phyloP scores from a whole-genome alignment of 1,139 yeast genomes.

The Pichia cactophila region DNA sequence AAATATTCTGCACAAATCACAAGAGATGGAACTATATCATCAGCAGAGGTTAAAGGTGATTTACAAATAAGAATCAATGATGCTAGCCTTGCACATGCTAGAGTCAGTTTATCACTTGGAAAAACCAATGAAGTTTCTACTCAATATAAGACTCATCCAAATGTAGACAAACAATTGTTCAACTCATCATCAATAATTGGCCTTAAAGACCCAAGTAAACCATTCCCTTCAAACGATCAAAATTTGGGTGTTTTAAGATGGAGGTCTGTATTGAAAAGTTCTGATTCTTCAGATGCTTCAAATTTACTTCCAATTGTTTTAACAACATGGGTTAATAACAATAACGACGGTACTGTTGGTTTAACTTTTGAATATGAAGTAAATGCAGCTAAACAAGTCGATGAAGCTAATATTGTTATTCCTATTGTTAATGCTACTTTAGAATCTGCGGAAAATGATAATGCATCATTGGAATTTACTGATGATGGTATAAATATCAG shows the following conservation, averaged over 20 bases:
- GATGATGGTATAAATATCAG: conserved; percentile 59
- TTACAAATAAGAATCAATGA: conserved; percentile 81
- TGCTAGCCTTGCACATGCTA: conserved; percentile 56
- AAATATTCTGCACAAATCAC: conserved; percentile 67
- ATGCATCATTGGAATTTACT: conserved; percentile 39
- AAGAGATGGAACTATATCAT: conserved; percentile 73
- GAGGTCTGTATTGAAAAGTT: conserved; percentile 53
- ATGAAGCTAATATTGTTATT: conserved; percentile 53
- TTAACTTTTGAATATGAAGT: conserved; percentile 87
- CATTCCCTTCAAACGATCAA: conserved; percentile 89
- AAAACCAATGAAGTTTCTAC: conserved; percentile 34
- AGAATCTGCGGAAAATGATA: conserved; percentile 43
- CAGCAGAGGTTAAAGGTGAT: conserved; percentile 84
- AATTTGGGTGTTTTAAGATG: conserved; percentile 88
- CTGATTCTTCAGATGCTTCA: conserved; percentile 38
- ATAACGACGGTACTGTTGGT: conserved; percentile 51
- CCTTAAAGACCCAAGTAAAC: conserved; percentile 66
- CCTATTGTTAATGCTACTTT: conserved; percentile 60
- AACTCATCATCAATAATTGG: conserved; percentile 51
- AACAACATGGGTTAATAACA: conserved; percentile 73
- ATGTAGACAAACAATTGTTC: conserved; percentile 76
- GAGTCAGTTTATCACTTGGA: conserved; percentile 48
- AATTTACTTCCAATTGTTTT: conserved; percentile 62
- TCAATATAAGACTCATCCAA: conserved; percentile 92
- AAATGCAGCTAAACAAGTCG: conserved; percentile 41